Percentiles rank a stretch among this genome's conserved stretches.
Conservation (phyloP, 2,329 filamentous ascomycete genomes). For the Sclerotiophoma versabilis region DNA sequence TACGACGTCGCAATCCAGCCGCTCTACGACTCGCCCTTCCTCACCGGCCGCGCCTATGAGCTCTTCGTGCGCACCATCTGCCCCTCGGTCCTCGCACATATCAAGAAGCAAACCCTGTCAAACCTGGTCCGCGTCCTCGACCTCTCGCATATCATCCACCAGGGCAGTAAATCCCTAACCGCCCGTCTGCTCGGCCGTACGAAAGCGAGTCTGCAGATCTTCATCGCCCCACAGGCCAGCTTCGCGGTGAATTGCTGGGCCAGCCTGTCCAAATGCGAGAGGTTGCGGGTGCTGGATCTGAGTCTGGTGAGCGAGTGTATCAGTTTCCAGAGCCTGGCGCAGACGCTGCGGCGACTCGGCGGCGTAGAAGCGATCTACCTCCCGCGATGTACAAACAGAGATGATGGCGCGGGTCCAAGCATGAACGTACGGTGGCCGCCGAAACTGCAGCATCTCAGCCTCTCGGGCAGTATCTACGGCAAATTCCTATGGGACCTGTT, state of each 20-base stretch:
- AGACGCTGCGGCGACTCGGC: conserved; percentile 56
- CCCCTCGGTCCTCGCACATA: conserved; percentile 58
- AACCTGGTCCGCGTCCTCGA: conserved; percentile 61
- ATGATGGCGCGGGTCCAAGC: conserved; percentile 29
- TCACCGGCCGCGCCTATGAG: conserved; percentile 61
- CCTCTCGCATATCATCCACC: conserved; percentile 64
- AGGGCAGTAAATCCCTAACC: conserved; percentile 64
- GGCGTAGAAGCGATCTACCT: conserved; percentile 56
- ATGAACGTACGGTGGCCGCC: conserved; percentile 53
- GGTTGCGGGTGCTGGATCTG: conserved; percentile 60
- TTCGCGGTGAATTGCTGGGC: conserved; percentile 66
- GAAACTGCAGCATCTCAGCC: conserved; percentile 49
- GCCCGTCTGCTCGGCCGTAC: conserved; percentile 63
- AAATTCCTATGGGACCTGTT: conserved; percentile 52
- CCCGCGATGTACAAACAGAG: conserved; percentile 48
- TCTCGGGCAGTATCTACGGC: conserved; percentile 55
- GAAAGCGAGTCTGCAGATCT: conserved; percentile 60
- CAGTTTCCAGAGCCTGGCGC: conserved; percentile 57
- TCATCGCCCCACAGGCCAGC: conserved; percentile 64
- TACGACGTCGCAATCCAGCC: conserved; percentile 59
- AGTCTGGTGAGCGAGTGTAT: conserved; percentile 61
- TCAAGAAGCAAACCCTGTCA: conserved; percentile 57
- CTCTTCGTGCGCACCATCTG: conserved; percentile 63
- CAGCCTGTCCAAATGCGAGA: conserved; percentile 62
- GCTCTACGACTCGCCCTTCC: conserved; percentile 61